phyloP scores from a whole-genome alignment of 305 asterid species.

The Fraxinus nigra region DNA sequence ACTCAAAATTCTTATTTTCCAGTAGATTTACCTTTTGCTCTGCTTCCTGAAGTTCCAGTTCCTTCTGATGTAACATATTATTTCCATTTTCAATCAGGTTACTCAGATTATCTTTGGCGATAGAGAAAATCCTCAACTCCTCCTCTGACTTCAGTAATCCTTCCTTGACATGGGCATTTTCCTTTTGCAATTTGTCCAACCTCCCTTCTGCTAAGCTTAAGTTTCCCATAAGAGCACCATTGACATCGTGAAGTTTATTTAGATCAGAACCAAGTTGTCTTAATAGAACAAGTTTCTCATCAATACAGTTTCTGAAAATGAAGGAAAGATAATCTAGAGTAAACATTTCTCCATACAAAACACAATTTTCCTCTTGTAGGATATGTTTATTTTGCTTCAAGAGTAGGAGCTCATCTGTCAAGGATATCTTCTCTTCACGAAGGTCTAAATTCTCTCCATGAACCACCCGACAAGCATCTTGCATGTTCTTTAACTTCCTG shows the following conservation, averaged over 20 bases:
- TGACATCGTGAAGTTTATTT: conserved; percentile 38
- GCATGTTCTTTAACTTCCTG: conserved; percentile 37
- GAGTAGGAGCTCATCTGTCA: conserved; percentile 34
- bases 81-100: conserved; percentile 42
- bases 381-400: conserved; percentile 43
- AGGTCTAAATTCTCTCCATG: conserved; percentile 42
- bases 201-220: conserved; percentile 48
- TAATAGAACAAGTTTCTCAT: conserved; percentile 47
- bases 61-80: conserved; percentile 37
- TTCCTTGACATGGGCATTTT: conserved; percentile 51
- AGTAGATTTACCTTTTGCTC: conserved; percentile 40
- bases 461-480: conserved; percentile 41
- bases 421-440: conserved; percentile 46
- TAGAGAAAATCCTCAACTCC: conserved; percentile 38
- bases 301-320: conserved; percentile 48
- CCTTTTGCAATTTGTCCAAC: conserved; percentile 49
- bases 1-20: conserved; percentile 46
- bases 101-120: conserved; percentile 41
- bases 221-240: conserved; percentile 43
- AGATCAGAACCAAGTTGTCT: conserved; percentile 49
- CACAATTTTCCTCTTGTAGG: conserved; percentile 63
- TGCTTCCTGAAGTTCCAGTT: conserved; percentile 47
- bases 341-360: conserved; percentile 40
- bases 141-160: conserved; percentile 52
- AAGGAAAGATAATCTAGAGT: conserved; percentile 49